Evolutionary conservation across 2,329 filamentous ascomycete species (phyloP).

Genomic region (Nothophaeocryptopus gaeumannii): DNA sequence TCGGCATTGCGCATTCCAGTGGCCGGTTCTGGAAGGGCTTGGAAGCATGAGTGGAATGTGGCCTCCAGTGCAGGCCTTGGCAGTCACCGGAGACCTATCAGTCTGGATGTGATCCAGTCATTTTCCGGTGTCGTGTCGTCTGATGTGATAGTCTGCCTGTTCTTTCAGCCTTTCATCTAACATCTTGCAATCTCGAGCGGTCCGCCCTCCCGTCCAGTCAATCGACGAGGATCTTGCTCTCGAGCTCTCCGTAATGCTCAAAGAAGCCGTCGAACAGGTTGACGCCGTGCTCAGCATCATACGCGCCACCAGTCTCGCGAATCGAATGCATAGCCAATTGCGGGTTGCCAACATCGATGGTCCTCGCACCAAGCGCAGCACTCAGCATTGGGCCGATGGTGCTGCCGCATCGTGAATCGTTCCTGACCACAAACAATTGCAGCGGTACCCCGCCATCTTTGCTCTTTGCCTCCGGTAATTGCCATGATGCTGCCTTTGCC

Average conservation of each 20-base stretch:
- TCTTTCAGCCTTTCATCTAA: too few species aligned
- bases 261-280: conserved; percentile 87
- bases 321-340: conserved; percentile 98
- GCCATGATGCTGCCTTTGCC: conserved; percentile 45
- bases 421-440: conserved; percentile 93
- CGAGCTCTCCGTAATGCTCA: conserved; percentile 74
- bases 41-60: too few species aligned
- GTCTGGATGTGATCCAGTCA: too few species aligned
- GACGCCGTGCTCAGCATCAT: conserved; percentile 83
- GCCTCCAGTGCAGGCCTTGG: too few species aligned
- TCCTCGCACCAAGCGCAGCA: conserved; percentile 79
- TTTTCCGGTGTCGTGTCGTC: too few species aligned
- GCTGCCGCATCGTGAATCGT: conserved; percentile 90
- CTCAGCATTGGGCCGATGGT: conserved; percentile 98
- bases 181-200: too few species aligned
- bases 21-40: too few species aligned
- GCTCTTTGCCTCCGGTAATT: conserved; percentile 34
- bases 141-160: too few species aligned
- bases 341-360: conserved; percentile 88
- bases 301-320: conserved; percentile 82
- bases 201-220: conserved; percentile 39
- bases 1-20: too few species aligned
- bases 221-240: conserved; percentile 80
- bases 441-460: conserved; percentile 73
- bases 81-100: too few species aligned